Base-by-base conservation (phyloP, 148 eudicot species). In the Polygonum aviculare region DNA sequence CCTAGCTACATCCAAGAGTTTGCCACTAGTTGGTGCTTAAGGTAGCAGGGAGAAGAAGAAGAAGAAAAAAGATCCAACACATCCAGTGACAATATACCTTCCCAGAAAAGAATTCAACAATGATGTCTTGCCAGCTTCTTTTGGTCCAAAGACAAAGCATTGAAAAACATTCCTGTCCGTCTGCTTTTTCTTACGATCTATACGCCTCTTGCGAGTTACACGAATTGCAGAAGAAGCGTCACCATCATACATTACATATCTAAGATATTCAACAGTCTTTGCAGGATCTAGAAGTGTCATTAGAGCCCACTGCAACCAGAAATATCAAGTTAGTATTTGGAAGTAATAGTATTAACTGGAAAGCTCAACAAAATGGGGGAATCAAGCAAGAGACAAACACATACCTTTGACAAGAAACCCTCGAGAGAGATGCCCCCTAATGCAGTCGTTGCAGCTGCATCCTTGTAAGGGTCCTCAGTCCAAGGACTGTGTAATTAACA, bases 111-210 rank as follows among this genome's bases (percentile, higher is more conserved):
- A 85, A 85, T 91, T 82, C 80, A 95, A 78, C 63, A 95, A 75
- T 36, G 92, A 90, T 54, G 97, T 84, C 77, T 95, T 95, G 79
- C 98, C 98, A 31, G 97, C 86, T 73, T 80, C 85, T 80, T 87
- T 86, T 22, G 98, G 97, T 76, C 98, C 98, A 87, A 95, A 95
- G 74, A 95, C 98, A 85, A 81, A 92, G 74, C 98, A 95, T 71
- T 92, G 98, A 79, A 86, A 95, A 60, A 92, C 97, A 78, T 84
- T 90, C 84, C 96, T 88, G 54, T 95, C 97, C 39, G 96, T 83
- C 69, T 89, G 94, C 78, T 90, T 87, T 81, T 88, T 95, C 80
- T 89, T 90, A 67, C 97, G 94, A 86, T 95, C 98, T 75, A 81
- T 75, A 71, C 89, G 89, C 82, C 97, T 86, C 87, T 79, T 90